phyloP scores from a whole-genome alignment of 148 eudicot species.

The Vaccinium corymbosum region DNA sequence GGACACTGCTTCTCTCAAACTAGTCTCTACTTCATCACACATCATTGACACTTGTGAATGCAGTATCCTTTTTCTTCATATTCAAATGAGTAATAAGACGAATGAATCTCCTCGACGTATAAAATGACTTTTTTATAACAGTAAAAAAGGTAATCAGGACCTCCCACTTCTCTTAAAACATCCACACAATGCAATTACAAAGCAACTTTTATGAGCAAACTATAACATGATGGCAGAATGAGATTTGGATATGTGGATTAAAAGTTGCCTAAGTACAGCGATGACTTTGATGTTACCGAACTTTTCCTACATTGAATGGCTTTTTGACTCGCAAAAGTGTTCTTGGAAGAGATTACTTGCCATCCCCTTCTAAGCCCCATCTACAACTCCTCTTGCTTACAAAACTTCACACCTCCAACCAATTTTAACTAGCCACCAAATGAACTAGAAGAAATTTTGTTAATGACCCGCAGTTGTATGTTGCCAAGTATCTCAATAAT shows the following conservation, averaged over 20 bases:
- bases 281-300: not conserved
- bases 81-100: not conserved
- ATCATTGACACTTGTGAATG: not conserved
- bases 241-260: not conserved
- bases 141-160: not conserved
- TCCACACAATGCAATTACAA: not conserved
- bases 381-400: not conserved
- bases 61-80: not conserved
- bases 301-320: not conserved
- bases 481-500: slow-evolving; percentile 5
- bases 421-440: not conserved
- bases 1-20: not conserved
- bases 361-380: slow-evolving; percentile 1
- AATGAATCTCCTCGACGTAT: not conserved
- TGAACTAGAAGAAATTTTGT: not conserved
- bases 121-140: not conserved
- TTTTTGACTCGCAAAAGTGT: not conserved
- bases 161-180: slow-evolving; percentile 2
- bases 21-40: not conserved
- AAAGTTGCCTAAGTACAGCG: not conserved
- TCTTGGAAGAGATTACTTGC: not conserved
- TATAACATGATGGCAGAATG: not conserved
- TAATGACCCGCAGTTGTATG: not conserved
- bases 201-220: not conserved
- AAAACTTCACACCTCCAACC: not conserved